Conservation (phyloP, 352 stramenopile genomes). For the Pythium aphanidermatum region DNA sequence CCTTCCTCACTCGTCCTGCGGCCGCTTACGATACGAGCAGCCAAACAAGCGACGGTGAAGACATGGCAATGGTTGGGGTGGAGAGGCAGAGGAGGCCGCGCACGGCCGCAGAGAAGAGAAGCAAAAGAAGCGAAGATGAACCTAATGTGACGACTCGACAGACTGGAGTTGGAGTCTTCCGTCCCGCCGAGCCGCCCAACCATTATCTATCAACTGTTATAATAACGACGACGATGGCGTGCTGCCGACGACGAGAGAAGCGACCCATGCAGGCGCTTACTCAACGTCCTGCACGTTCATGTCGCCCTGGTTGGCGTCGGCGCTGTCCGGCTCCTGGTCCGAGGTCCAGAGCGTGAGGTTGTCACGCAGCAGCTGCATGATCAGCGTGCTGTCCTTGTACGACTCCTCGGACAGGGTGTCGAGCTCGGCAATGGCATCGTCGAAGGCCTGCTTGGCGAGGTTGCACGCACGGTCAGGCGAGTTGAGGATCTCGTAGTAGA, state of each 20-base stretch:
- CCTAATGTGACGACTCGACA: no score
- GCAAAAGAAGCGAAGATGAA: constrained; percentile 20
- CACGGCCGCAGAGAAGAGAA: no score
- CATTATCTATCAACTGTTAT: constrained; percentile 31
- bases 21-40: no score
- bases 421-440: constrained; percentile 99
- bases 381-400: constrained; percentile 99
- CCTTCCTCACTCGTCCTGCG: no score
- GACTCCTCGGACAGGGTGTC: constrained; percentile 98
- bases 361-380: constrained; percentile 99
- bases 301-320: constrained; percentile 87
- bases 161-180: no score
- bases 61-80: no score
- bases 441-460: constrained; percentile 96
- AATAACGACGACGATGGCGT: constrained; percentile 14
- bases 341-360: constrained; percentile 99
- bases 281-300: constrained; percentile 84
- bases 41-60: no score
- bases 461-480: constrained; percentile 92
- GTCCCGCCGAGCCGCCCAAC: constrained; percentile 14
- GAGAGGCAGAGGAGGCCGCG: no score
- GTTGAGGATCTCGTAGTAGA: constrained; percentile 99
- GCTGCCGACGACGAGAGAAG: constrained; percentile 4
- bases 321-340: constrained; percentile 90
- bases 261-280: constrained; percentile 25